These are phyloP conservation scores for Umbilicus rupestris DNA, from an alignment of 164 flowering plant species.

Conservation along the genomic window DNA sequence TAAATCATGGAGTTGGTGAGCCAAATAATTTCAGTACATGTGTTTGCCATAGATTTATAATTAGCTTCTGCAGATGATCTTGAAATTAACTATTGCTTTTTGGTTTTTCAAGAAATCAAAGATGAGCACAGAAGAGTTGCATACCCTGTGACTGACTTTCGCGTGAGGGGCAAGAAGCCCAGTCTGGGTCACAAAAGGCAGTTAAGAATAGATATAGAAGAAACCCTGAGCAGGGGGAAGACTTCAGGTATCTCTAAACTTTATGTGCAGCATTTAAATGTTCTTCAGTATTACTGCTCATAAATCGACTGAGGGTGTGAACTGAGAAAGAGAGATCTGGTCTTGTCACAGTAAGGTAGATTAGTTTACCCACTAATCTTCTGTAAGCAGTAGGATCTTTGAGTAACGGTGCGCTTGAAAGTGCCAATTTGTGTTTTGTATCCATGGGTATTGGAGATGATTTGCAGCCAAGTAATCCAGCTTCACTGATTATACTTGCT, in stretches of 20 bases:
- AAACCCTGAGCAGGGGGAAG: not conserved
- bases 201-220: not conserved
- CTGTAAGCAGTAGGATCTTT: not conserved
- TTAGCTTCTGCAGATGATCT: too few species aligned
- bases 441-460: not conserved
- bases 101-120: too few species aligned
- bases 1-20: too few species aligned
- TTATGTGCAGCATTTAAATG: not conserved
- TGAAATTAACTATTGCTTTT: too few species aligned
- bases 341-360: not conserved
- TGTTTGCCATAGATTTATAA: too few species aligned
- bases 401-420: not conserved
- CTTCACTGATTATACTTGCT: not conserved
- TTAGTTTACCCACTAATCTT: not conserved
- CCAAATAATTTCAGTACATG: too few species aligned
- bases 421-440: not conserved
- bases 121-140: too few species aligned
- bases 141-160: too few species aligned
- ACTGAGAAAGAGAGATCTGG: not conserved
- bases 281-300: not conserved
- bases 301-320: too few species aligned
- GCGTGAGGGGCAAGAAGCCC: not conserved
- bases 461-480: not conserved
- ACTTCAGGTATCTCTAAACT: not conserved
- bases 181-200: not conserved